Evolutionary conservation across 495 filamentous ascomycete genomes (phyloP).

Genomic region (Schizothecium vesticola): DNA sequence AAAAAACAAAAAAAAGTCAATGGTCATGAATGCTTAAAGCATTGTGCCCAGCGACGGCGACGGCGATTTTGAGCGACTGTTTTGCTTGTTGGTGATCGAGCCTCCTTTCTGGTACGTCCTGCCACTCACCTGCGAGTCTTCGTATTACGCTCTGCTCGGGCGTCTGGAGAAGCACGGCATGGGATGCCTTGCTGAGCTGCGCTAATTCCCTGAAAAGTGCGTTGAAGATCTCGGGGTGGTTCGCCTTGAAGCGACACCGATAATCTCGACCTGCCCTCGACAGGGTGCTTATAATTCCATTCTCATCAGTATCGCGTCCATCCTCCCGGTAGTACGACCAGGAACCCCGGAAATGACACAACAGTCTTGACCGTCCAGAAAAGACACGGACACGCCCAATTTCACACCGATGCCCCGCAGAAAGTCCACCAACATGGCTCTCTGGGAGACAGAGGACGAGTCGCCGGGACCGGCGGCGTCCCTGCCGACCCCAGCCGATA

Average conservation of each 20-base stretch:
- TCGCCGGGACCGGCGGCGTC: slow-evolving; percentile 42
- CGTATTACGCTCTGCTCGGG: slow-evolving; percentile 1
- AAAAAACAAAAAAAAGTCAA: neutral
- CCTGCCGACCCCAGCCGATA: slow-evolving; percentile 62
- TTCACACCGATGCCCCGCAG: neutral
- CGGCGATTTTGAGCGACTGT: neutral
- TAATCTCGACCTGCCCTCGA: neutral
- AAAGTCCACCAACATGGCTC: slow-evolving; percentile 33
- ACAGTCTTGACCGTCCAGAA: slow-evolving; percentile 1
- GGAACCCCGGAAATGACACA: slow-evolving; percentile 18
- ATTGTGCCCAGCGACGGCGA: neutral
- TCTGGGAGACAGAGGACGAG: slow-evolving; percentile 55
- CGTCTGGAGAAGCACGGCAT: slow-evolving; percentile 6
- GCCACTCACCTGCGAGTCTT: neutral
- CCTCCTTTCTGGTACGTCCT: neutral
- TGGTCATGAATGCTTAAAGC: slow-evolving; percentile 4
- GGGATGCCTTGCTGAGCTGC: neutral
- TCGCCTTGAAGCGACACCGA: neutral
- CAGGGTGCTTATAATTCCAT: neutral
- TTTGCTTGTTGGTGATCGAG: neutral
- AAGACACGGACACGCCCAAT: slow-evolving; percentile 10
- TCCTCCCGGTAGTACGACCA: neutral
- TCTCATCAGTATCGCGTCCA: neutral
- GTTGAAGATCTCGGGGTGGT: neutral
- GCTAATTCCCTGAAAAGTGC: neutral